These are phyloP conservation scores for Monascus ruber DNA, from an alignment of 2,329 filamentous ascomycete species.

Conservation along the genomic window DNA sequence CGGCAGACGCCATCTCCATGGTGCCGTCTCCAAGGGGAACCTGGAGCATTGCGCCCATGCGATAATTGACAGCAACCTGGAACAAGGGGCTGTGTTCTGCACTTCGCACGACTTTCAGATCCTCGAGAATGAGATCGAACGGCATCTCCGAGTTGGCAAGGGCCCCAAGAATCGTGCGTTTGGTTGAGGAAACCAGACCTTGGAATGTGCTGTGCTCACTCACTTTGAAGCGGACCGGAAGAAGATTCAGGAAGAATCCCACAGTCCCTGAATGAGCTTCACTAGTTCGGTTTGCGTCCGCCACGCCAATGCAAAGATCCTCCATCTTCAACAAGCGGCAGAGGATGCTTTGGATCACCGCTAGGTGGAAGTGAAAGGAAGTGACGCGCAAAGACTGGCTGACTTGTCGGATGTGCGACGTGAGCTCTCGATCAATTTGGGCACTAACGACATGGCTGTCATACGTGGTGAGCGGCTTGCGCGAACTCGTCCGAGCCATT, in stretches of 20 bases:
- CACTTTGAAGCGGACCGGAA: slow-evolving; percentile 23
- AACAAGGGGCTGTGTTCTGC: slow-evolving; percentile 22
- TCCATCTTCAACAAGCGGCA: slow-evolving; percentile 11
- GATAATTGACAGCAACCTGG: slow-evolving; percentile 25
- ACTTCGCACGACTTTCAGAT: slow-evolving; percentile 11
- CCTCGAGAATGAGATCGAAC: slow-evolving; percentile 23
- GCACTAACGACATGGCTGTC: slow-evolving; percentile 1
- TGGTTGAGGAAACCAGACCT: slow-evolving; percentile 7
- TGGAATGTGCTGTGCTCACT: slow-evolving; percentile 8
- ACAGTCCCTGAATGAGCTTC: slow-evolving; percentile 14
- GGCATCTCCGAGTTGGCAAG: slow-evolving; percentile 17
- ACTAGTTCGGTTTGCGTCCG: slow-evolving; percentile 26
- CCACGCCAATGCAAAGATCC: slow-evolving; percentile 32
- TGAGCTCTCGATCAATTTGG: slow-evolving; percentile 3
- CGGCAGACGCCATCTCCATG: slow-evolving; percentile 28
- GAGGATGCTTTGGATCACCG: slow-evolving; percentile 21
- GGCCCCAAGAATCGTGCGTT: slow-evolving; percentile 9
- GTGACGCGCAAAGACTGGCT: slow-evolving; percentile 7
- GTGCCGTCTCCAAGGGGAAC: slow-evolving; percentile 2
- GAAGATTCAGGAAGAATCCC: slow-evolving; percentile 30
- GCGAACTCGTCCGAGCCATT: slow-evolving; percentile 8
- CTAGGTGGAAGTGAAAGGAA: slow-evolving; percentile 26
- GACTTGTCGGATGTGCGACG: slow-evolving; percentile 6
- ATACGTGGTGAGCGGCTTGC: slow-evolving; percentile 7
- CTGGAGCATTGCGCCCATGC: slow-evolving; percentile 1